Evolutionary conservation across 495 filamentous ascomycete genomes (phyloP), one percentile per base, ranked within the genome.

Genomic region (Penicillium pancosmium): DNA sequence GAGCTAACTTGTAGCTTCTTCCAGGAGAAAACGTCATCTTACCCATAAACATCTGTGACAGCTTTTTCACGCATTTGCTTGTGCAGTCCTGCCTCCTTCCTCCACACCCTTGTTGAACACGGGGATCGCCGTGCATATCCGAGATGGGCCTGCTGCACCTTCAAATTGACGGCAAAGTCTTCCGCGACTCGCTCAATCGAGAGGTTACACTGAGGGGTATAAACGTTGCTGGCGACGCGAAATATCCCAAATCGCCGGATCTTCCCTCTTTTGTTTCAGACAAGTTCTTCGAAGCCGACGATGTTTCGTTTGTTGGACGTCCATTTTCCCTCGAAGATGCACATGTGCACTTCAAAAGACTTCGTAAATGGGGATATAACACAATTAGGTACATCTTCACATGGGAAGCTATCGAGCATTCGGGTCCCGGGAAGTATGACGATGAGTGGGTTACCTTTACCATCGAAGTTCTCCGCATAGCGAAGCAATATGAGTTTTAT

Each of bases 361-460:
- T 98, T 52, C 87, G 88, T 60, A 88, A 87, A 60, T 96, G 84
- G 79, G 94, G 94, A 7, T 98, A 97, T 73, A 98, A 97, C 73
- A 91, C 90, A 1, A 93, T 98, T 52, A 83, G 94, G 66, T 98
- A 98, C 69, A 82, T 98, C 59, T 98, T 96, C 70, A 98, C 93
- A 0, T 98, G 94, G 94, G 94, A 98, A 71, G 93, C 94, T n/a
- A 93, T 98, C 66, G 94, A 98, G 76, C 87, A 92, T 57, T 87
- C 87, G 12, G 94, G 93, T 0, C 94, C 94, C n/a, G 92, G 92
- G 1, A 89, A 81, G 61, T 98, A 98, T 73, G 94, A 98, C 61
- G 89, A 98, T 66, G 89, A 91, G 59, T 98, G 91, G 89, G 90
- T 97, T 59, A 74, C 89, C 52, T 90, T 93, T 68, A 98, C 95